Base-by-base conservation (phyloP, 352 stramenopile species). In the Globisporangium polare region DNA sequence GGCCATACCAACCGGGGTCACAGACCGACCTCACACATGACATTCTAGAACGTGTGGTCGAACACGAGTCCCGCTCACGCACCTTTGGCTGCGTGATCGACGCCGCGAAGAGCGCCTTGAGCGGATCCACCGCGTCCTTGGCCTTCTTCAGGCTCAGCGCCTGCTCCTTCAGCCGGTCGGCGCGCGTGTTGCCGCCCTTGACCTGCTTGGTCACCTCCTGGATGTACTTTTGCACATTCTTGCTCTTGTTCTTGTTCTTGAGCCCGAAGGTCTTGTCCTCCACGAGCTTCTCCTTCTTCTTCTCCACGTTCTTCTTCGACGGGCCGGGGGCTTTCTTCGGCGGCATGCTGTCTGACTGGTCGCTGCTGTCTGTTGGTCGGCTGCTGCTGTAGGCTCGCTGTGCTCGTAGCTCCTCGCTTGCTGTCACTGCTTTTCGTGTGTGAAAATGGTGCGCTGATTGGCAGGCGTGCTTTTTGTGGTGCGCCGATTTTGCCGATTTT, bases 201-300 rank as follows among this genome's bases (percentile, higher is more conserved):
- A 94, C 87, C 69, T 96, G 86, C 64, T 96, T 96, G 43, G 87
- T 89, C 47, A 96, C 88, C 57, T 94, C 78, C 72, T 94, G 76
- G 53, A 97, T 91, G 74, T 94, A 96, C 70, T 95, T 88, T 70
- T 98, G 93, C 53, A 98, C 94, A 66, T 97, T 97, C 65, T 97
- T 97, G 69, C 78, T 95, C 80, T 99, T 99, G 75, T 99, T 99
- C 74, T 99, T 99, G 84, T 99, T 99, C 80, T 99, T 99, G 26
- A 99, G 80, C 27, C 97, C 97, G 67, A 99, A 99, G 17, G 97
- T 99, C 79, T 99, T 99, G 80, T 99, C 97, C 67, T 99, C 97
- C 41, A 99, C 70, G 20, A 83, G 65, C 79, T 98, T 97, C 18
- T 96, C 88, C 66, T 96, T 92, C 71, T 94, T 88, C 76, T 97